phyloP scores from a whole-genome alignment of 2,329 filamentous ascomycete genomes.

The Alternaria brassicae region DNA sequence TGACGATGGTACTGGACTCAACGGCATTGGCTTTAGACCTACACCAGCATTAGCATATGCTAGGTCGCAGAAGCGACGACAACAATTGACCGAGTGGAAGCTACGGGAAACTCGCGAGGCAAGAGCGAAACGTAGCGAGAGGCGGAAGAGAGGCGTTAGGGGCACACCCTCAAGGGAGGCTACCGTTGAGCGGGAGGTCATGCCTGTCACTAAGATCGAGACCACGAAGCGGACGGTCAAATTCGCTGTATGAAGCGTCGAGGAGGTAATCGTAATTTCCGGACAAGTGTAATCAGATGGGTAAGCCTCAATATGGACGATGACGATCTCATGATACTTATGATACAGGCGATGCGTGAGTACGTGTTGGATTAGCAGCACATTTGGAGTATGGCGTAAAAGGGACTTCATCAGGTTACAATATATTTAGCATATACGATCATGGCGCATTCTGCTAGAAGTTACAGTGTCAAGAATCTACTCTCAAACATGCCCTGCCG shows the following conservation, averaged over 20 bases:
- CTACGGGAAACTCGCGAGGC: conserved; percentile 65
- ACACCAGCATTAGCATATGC: conserved; percentile 66
- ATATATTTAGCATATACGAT: background rate
- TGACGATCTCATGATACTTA: conserved; percentile 33
- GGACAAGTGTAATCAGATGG: background rate
- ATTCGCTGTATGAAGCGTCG: conserved; percentile 38
- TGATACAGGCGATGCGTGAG: conserved; percentile 7
- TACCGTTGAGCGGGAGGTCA: conserved; percentile 37
- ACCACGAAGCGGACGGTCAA: conserved; percentile 37
- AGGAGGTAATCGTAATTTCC: conserved; percentile 28
- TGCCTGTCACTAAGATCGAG: conserved; percentile 22
- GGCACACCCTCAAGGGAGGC: conserved; percentile 37
- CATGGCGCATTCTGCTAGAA: background rate
- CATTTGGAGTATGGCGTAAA: conserved; percentile 15
- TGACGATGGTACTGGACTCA: conserved; percentile 69
- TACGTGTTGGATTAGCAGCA: conserved; percentile 12
- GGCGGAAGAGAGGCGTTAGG: conserved; percentile 50
- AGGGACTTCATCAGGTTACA: conserved; percentile 3
- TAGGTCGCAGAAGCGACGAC: conserved; percentile 62
- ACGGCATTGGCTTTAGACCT: conserved; percentile 69
- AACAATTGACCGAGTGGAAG: conserved; percentile 67
- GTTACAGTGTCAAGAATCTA: background rate
- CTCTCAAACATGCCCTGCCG: background rate
- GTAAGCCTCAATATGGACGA: conserved; percentile 15
- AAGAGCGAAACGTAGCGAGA: conserved; percentile 62